Base-by-base conservation (phyloP, 257 asterid genomes). In the Solanum chmielewskii region DNA sequence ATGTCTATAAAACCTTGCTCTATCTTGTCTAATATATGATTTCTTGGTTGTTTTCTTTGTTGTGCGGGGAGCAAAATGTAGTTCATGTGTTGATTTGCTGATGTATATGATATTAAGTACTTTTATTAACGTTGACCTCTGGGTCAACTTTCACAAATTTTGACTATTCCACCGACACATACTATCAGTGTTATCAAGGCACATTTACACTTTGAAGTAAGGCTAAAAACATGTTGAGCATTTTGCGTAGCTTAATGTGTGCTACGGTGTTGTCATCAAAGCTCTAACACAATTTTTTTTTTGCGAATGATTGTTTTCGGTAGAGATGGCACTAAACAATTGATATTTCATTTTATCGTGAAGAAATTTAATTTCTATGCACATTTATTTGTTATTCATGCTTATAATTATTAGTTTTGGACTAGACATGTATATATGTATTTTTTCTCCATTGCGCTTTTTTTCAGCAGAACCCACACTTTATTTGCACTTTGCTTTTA, bases 1-100 rank as follows among this genome's bases (percentile, higher is more conserved):
- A 94, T 92, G 95, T 68, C 12, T 88, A 23, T 83, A 47, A 42
- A 47, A 80, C 33, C 84, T 86, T 83, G 52, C 20, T 11, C 27
- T 47, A 31, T 49, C 29, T 49, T 56, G 49, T 83, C 74, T 39
- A 10, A 41, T 89, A 25, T 83, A 35, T n/a, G 66, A 64, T 84
- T 11, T 84, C 18, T 78, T 42, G 64, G 41, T 78, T 42, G 6
- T 39, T 21, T 21, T 7, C 8, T 25, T 27, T 45, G 33, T 37
- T 39, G 56, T 75, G 33, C 4, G 21, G 35, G 83, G 21, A 78
- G 18, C 66, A 16, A 49, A 49, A 47, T 12, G 13, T 47, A 25
- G 68, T 47, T 80, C 41, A 2, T 45, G 84, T 47, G 15, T 27
- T 80, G 18, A 45, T 80, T 5, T 78, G 66, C 44, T 47, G 11